A percentile compares a stretch with the other conserved stretches of the same genome.
Conservation (phyloP, 2,329 filamentous ascomycete genomes). For the Sodiomyces alkalinus region DNA sequence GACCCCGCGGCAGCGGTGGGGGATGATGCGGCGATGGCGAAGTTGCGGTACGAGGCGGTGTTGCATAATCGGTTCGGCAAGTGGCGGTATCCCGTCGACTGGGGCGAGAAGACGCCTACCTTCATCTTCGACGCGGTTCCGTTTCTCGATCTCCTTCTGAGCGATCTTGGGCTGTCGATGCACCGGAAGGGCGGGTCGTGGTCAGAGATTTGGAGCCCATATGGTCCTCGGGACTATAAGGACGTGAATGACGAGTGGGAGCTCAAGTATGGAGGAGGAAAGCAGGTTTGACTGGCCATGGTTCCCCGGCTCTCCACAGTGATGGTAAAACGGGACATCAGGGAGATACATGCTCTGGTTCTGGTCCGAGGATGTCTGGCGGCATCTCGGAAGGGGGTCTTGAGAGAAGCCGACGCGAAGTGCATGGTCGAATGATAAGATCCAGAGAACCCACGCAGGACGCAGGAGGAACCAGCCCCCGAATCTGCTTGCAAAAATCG, state of each 20-base stretch:
- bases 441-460: too few species aligned
- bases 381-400: too few species aligned
- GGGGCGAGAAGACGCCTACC: slow-evolving; percentile 47
- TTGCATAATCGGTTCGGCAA: slow-evolving; percentile 54
- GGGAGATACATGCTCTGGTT: too few species aligned
- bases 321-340: too few species aligned
- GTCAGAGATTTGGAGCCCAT: slow-evolving; percentile 38
- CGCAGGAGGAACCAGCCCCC: too few species aligned
- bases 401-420: too few species aligned
- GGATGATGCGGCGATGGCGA: slow-evolving; percentile 15
- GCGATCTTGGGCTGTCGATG: slow-evolving; percentile 46
- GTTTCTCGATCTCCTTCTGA: slow-evolving; percentile 53
- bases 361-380: too few species aligned
- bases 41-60: slow-evolving; percentile 37
- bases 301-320: too few species aligned
- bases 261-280: too few species aligned
- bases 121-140: slow-evolving; percentile 65
- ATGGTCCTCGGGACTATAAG: slow-evolving; percentile 43
- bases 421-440: too few species aligned
- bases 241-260: slow-evolving; percentile 40
- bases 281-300: too few species aligned
- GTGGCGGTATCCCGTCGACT: slow-evolving; percentile 53
- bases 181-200: slow-evolving; percentile 38
- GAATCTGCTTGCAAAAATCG: too few species aligned
- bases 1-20: slow-evolving; percentile 5